Percentiles rank a stretch among this genome's conserved stretches.
These are phyloP conservation scores for Euphrasia confusa DNA, from an alignment of 257 asterid genomes.

Conservation along the genomic window DNA sequence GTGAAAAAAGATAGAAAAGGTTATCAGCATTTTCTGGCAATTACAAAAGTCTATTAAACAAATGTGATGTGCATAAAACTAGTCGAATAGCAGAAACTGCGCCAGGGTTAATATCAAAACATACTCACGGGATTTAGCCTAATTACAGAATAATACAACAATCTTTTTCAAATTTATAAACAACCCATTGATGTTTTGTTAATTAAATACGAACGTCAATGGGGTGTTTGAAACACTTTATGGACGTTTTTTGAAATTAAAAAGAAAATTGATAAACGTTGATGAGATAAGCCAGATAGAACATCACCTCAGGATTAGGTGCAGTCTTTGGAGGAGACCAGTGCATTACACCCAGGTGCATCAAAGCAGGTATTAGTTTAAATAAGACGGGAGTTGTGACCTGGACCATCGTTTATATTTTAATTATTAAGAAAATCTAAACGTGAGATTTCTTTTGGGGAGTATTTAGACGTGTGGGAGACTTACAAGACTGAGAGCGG, in stretches of 20 bases:
- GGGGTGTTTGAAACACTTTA: not conserved
- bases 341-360: conserved; percentile 80
- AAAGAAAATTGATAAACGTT: not conserved
- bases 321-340: conserved; percentile 76
- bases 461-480: conserved; percentile 6
- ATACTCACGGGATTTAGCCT: not conserved
- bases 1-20: not conserved
- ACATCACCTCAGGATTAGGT: conserved; percentile 50
- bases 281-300: not conserved
- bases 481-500: conserved; percentile 92
- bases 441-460: not conserved
- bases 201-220: not conserved
- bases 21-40: too few relatives aligned
- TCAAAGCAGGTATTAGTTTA: conserved; percentile 74
- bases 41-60: too few relatives aligned
- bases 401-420: conserved; percentile 32
- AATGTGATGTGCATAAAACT: too few relatives aligned
- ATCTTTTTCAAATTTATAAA: not conserved
- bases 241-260: not conserved
- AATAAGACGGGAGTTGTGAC: conserved; percentile 90
- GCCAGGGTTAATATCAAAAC: not conserved
- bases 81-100: too few relatives aligned
- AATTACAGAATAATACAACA: not conserved
- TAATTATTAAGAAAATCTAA: not conserved
- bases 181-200: not conserved